A percentile compares a stretch with the other conserved stretches of the same genome.
Conservation (phyloP, 352 stramenopile species). For the Globisporangium camurandrum region DNA sequence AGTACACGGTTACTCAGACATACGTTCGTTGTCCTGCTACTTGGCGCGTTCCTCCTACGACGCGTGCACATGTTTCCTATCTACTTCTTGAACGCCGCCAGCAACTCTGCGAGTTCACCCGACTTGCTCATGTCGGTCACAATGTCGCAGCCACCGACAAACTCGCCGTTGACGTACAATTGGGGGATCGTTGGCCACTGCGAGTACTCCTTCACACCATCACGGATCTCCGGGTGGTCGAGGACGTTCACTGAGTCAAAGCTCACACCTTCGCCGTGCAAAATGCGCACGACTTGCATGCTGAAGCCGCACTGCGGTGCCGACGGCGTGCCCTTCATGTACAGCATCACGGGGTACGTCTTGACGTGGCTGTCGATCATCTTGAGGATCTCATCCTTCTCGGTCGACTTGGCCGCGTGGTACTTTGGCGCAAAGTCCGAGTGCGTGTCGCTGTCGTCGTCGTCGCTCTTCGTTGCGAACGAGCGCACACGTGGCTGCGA, state of each 20-base stretch:
- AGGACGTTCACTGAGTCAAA: slow-evolving; percentile 99
- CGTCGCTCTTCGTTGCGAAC: slow-evolving; percentile 33
- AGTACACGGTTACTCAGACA: no score
- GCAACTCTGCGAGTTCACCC: slow-evolving; percentile 86
- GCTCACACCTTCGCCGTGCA: slow-evolving; percentile 89
- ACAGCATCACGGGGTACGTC: slow-evolving; percentile 95
- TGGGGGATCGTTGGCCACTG: slow-evolving; percentile 97
- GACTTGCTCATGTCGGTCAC: slow-evolving; percentile 92
- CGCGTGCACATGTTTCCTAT: no score
- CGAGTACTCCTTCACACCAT: slow-evolving; percentile 98
- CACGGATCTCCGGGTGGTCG: slow-evolving; percentile 96
- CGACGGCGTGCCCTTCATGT: slow-evolving; percentile 99
- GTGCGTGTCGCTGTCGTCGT: slow-evolving; percentile 54
- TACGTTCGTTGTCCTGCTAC: no score
- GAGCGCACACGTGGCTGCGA: slow-evolving; percentile 15
- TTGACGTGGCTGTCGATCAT: slow-evolving; percentile 89
- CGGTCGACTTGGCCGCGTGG: slow-evolving; percentile 74
- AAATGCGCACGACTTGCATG: slow-evolving; percentile 93
- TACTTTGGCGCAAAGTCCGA: slow-evolving; percentile 87
- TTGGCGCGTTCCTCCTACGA: no score
- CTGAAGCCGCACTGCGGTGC: slow-evolving; percentile 97
- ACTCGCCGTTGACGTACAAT: slow-evolving; percentile 99
- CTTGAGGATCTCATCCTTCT: slow-evolving; percentile 86
- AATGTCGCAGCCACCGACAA: slow-evolving; percentile 99
- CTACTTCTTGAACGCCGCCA: slow-evolving; percentile 78